A percentile compares a stretch with the other conserved stretches of the same genome.
Evolutionary conservation across 164 flowering plant genomes (phyloP).

Genomic region (Nymphaea thermarum): DNA sequence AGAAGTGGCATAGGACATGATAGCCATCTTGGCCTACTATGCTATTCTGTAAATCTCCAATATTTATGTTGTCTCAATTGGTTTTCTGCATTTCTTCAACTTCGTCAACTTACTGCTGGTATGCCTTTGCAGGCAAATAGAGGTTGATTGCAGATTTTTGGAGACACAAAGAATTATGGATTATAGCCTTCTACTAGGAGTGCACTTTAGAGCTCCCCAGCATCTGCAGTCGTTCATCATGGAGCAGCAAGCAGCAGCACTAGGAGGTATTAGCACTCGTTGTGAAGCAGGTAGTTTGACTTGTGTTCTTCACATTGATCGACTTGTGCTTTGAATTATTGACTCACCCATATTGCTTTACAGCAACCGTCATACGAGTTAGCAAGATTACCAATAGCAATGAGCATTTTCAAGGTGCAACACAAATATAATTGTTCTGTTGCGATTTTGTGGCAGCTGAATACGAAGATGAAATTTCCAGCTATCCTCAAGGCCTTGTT

Average conservation of each 20-base stretch:
- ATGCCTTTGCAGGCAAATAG: conserved; percentile 67
- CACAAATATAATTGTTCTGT: too few species aligned
- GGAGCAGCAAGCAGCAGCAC: conserved; percentile 17
- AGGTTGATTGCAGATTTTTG: conserved; percentile 77
- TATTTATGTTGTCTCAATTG: not conserved
- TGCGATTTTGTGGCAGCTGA: not conserved
- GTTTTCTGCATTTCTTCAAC: not conserved
- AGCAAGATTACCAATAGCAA: too few species aligned
- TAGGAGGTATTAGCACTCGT: conserved; percentile 60
- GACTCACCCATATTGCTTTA: too few species aligned
- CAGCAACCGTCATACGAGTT: too few species aligned
- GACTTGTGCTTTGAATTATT: too few species aligned
- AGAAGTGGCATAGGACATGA: too few species aligned
- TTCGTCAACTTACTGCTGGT: conserved; percentile 1
- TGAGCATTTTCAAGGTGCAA: too few species aligned
- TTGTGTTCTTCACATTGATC: too few species aligned
- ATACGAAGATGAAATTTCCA: conserved; percentile 62
- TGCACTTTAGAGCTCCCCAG: conserved; percentile 95
- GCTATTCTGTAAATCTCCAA: too few species aligned
- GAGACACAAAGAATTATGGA: conserved; percentile 90
- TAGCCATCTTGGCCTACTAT: too few species aligned
- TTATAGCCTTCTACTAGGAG: conserved; percentile 94
- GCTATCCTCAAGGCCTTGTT: conserved; percentile 84
- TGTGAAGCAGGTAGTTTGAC: conserved; percentile 58
- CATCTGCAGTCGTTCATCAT: conserved; percentile 46